Evolutionary conservation across 2,329 filamentous ascomycete species (phyloP), one percentile per base, ranked within the genome.

Genomic region (Leptographium flavum): DNA sequence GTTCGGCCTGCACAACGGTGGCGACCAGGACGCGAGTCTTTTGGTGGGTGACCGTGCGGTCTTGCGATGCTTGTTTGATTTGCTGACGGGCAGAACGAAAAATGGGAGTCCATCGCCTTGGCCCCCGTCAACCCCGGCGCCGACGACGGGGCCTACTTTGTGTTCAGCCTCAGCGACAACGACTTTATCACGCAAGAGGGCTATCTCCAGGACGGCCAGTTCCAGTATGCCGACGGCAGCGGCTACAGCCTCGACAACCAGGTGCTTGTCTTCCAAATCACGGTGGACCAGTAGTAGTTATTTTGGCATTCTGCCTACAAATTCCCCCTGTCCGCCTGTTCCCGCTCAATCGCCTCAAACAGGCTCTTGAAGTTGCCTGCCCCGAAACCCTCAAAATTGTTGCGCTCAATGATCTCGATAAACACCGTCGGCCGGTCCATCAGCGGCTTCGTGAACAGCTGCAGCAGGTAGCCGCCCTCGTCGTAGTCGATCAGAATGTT

Each of bases 391-490:
- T 83, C 80, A 61, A 95, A 95, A 52, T 87, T 80, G 55, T 93
- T 81, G 47, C 88, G 70, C 69, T 95, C 87, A 56, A 95, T 95
- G 55, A 95, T 94, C 73, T 95, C 90, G 51, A 95, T 79, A 60
- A 95, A 95, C 25, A 95, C 88, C 4, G 90, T 95, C 22, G 90
- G 90, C 13, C 90, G 79, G 63, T 95, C 88, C 81, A 94, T 85
- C 53, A 95, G 63, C 52, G 90, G 90, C 76, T 87, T 87, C 28
- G 81, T 86, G 62, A 87, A 87, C 30, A 87, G 66, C 64, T 81
- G 76, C 45, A 81, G 63, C 51, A 95, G 63, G 63, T 95, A 95
- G 1, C 90, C 90, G 22, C 76, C 78, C 71, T 94, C 87, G 55
- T 95, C 90, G 57, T 95, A 95, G 65, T 95, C 88, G 57, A 95